Base-by-base conservation (phyloP, 2,329 filamentous ascomycete genomes). In the Fusarium anguioides region DNA sequence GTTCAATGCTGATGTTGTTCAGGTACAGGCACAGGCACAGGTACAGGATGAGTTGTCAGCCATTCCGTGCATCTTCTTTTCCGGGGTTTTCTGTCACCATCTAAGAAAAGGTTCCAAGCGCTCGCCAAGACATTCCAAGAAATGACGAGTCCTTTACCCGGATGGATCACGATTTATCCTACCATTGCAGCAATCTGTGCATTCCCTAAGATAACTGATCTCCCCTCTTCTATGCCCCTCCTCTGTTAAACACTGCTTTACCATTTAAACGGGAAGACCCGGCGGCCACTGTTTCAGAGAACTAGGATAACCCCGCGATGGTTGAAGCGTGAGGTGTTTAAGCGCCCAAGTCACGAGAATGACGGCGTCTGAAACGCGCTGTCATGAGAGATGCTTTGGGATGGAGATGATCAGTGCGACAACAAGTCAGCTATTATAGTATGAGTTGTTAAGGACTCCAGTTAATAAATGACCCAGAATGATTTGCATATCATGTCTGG, bases 271-370 rank as follows among this genome's bases (percentile, higher is more conserved):
- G 63, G 63, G 42, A 67, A 64, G 58, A 45, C 31, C 64, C 63
- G 57, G 58, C 37, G 44, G n/a, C 12, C 15, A 27, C 33, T 54
- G 64, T 67, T 66, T 67, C 52, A 64, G 47, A 26, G 41, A 31
- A 40, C 41, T 57, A 31, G 61, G 61, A 63, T 66, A 54, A 67
- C 45, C 59, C 56, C 56, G 48, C 59, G 47, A 61, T 61, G 20
- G n/a, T n/a, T 35, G 39, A 15, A 39, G 36, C 36, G 40, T 42
- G 37, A n/a, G 57, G 11, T 21, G 6, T 35, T 57, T 57, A 48
- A 35, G 46, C 64, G 40, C 40, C 39, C 42, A 46, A 58, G 54
- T 60, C 42, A 60, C 47, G 41, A 53, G 53, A 61, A 46, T 51
- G 46, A 56, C 44, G 42, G 36, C 64, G 57, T 52, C 49, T 62